Conservation (phyloP, 805 yeast genomes). For the Maudiozyma turicensis region DNA sequence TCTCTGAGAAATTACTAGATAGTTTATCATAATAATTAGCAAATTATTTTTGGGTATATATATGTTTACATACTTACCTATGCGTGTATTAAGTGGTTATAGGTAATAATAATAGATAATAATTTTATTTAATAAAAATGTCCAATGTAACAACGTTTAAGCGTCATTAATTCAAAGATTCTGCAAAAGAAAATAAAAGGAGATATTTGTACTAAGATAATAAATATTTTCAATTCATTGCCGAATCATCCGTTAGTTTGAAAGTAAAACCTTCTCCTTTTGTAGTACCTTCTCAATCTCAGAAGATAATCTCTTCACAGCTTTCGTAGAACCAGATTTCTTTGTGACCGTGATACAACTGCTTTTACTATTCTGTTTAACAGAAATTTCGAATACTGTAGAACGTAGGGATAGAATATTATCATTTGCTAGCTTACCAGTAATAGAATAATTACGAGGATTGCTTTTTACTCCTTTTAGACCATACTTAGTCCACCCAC, state of each 20-base stretch:
- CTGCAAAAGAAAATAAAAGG: too few relatives aligned
- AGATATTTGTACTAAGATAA: neutral
- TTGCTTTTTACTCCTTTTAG: conserved; percentile 44
- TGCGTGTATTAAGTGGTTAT: neutral
- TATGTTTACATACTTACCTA: neutral
- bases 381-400: conserved; percentile 50
- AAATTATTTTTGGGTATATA: neutral
- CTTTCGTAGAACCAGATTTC: conserved; percentile 54
- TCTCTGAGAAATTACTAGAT: too few relatives aligned
- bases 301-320: conserved; percentile 47
- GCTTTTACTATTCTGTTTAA: conserved; percentile 36
- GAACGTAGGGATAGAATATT: conserved; percentile 55
- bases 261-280: conserved; percentile 47
- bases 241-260: neutral
- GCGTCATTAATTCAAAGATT: neutral
- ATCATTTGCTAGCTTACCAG: conserved; percentile 53
- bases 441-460: conserved; percentile 35
- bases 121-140: neutral
- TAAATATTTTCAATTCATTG: too few relatives aligned
- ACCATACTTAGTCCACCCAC: conserved; percentile 66
- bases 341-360: conserved; percentile 52
- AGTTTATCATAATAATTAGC: too few relatives aligned
- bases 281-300: conserved; percentile 58
- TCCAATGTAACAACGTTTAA: neutral
- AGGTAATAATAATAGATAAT: neutral